Base-by-base conservation (phyloP, 495 filamentous ascomycete species). In the Lichenothelia convexa region DNA sequence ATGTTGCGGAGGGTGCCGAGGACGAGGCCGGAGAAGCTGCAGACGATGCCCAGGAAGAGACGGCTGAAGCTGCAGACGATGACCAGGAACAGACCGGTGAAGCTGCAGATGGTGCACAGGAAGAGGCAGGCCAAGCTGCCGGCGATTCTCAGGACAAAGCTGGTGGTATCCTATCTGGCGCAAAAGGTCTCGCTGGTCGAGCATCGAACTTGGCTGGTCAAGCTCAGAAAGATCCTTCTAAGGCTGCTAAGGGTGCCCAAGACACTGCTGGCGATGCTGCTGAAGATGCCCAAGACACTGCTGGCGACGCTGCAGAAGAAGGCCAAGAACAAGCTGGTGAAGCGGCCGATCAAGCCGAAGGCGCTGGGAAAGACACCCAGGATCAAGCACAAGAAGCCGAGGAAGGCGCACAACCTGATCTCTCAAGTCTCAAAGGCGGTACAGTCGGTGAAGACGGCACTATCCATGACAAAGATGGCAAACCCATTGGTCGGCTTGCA, bases 401-500 rank as follows among this genome's bases (percentile, higher is more conserved):
- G 1, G 33, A 21, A 3, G 33, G 26, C 9, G 23, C 39, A 1
- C 38, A 53, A 16, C 56, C 60, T 27, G 61, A 60, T 21, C 44
- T 69, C 3, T 61, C 59, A 26, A 59, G 71, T 39, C 58, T 77
- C 16, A 68, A 68, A 19, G 72, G 68, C 18, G 55, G 71, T 9
- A 57, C 65, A 32, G 67, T 75, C 8, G 56, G 64, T 12, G 64
- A 72, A 22, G 66, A 64, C n/a, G 72, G 71, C 7, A 44, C 64
- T 12, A 65, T 75, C 40, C 50, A 63, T 37, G 64, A 71, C 36
- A 45, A 59, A 9, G 65, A 67, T 37, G 71, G 72, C 31, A 64
- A 67, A 24, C 42, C 65, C 6, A 45, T 76, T 17, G 74, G 72
- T 30, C 61, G 62, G 17, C 61, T 76, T 16, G 63, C 64, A 12